Conservation (phyloP, 768 basidiomycete species). For the Lentinula aciculospora region DNA sequence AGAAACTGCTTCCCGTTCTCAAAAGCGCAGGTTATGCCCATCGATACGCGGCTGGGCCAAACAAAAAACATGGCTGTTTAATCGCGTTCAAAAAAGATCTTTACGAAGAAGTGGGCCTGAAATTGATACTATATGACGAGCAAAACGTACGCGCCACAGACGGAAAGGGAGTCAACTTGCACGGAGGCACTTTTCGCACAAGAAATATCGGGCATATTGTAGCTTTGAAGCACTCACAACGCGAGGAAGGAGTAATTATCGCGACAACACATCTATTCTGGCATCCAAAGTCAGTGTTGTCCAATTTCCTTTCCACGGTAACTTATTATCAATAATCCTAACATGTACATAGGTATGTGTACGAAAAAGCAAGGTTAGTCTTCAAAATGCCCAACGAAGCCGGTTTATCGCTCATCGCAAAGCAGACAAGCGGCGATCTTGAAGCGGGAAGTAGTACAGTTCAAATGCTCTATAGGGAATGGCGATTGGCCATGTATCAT, state of each 20-base stretch:
- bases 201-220: conserved; percentile 79
- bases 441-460: conserved; percentile 53
- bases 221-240: conserved; percentile 45
- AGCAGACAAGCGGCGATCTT: conserved; percentile 75
- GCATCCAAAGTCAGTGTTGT: conserved; percentile 65
- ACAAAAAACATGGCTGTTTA: conserved; percentile 84
- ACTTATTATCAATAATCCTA: not conserved
- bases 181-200: conserved; percentile 62
- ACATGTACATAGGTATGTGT: conserved; percentile 51
- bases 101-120: conserved; percentile 42
- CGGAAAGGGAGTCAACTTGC: conserved; percentile 28
- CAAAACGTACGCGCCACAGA: conserved; percentile 36
- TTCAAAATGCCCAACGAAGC: not conserved
- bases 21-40: conserved; percentile 58
- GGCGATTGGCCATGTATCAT: conserved; percentile 74
- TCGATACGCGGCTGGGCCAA: conserved; percentile 62
- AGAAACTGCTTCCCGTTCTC: conserved; percentile 64
- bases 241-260: conserved; percentile 56
- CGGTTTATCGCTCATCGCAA: not conserved
- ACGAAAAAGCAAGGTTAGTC: conserved; percentile 71
- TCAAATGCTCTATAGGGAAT: conserved; percentile 39
- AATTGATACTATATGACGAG: conserved; percentile 65
- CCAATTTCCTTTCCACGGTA: conserved; percentile 16
- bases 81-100: conserved; percentile 59
- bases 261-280: conserved; percentile 94